Evolutionary conservation across 2,329 filamentous ascomycete genomes (phyloP).

Genomic region (Pseudocercospora eumusae): DNA sequence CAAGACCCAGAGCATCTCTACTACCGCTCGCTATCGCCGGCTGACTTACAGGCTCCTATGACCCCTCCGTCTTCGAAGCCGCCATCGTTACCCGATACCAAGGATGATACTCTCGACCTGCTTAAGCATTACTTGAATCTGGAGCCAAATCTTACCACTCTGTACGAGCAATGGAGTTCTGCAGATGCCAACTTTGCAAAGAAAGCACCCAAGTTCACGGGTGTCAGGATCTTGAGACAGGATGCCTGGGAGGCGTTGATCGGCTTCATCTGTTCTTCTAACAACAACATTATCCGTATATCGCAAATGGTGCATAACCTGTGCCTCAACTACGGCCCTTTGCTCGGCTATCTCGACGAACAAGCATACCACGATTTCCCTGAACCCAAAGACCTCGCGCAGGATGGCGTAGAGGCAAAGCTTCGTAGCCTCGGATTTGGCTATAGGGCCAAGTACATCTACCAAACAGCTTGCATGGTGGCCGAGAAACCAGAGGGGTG

Average conservation of each 20-base stretch:
- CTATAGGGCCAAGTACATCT: slow-evolving; percentile 90
- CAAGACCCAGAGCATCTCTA: slow-evolving; percentile 79
- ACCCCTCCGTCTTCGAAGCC: slow-evolving; percentile 45
- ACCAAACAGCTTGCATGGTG: slow-evolving; percentile 77
- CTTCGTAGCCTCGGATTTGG: slow-evolving; percentile 86
- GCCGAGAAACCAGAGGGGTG: slow-evolving; percentile 67
- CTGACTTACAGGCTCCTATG: slow-evolving; percentile 40
- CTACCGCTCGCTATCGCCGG: slow-evolving; percentile 69
- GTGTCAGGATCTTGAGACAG: slow-evolving; percentile 88
- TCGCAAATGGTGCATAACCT: slow-evolving; percentile 96
- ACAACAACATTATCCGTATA: slow-evolving; percentile 95
- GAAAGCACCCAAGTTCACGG: slow-evolving; percentile 82
- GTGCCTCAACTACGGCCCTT: slow-evolving; percentile 78
- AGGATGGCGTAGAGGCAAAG: slow-evolving; percentile 72
- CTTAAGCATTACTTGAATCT: slow-evolving; percentile 87
- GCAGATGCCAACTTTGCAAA: slow-evolving; percentile 85
- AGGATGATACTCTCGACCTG: slow-evolving; percentile 71
- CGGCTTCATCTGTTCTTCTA: slow-evolving; percentile 96
- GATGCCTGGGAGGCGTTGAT: slow-evolving; percentile 94
- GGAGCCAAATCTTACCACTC: slow-evolving; percentile 67
- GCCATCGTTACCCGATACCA: slow-evolving; percentile 37
- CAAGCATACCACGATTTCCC: slow-evolving; percentile 84
- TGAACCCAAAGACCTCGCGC: slow-evolving; percentile 69
- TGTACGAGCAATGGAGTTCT: slow-evolving; percentile 86
- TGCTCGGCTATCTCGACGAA: slow-evolving; percentile 67